A percentile compares a stretch with the other conserved stretches of the same genome.
Conservation (phyloP, 495 filamentous ascomycete species). For the Jackrogersella minutella region DNA sequence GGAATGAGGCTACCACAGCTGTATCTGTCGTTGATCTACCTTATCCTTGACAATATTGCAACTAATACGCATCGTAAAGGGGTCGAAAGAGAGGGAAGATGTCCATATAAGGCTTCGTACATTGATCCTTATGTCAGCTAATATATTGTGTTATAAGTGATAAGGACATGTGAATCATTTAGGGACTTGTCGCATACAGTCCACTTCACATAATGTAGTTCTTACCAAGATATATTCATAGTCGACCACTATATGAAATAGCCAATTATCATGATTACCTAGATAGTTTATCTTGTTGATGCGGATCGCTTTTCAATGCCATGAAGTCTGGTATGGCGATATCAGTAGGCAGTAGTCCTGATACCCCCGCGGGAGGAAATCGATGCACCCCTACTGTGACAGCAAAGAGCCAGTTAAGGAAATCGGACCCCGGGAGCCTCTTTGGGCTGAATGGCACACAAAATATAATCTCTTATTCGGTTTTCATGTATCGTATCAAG, state of each 20-base stretch:
- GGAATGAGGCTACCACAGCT: slow-evolving; percentile 5
- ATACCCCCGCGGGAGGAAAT: background rate
- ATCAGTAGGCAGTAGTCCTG: background rate
- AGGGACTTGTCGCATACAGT: too few species aligned
- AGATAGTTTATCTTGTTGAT: too few species aligned
- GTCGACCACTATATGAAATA: too few species aligned
- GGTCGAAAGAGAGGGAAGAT: background rate
- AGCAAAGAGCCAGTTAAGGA: background rate
- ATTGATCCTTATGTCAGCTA: background rate
- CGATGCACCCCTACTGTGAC: background rate
- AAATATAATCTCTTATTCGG: background rate
- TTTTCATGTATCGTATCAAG: background rate
- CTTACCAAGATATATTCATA: too few species aligned
- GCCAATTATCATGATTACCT: too few species aligned
- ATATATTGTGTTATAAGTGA: too few species aligned
- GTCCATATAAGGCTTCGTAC: background rate
- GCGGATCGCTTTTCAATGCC: too few species aligned
- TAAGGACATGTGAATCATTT: too few species aligned
- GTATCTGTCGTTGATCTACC: slow-evolving; percentile 1
- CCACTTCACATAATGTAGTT: too few species aligned
- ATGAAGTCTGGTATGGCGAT: too few species aligned
- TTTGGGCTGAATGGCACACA: slow-evolving; percentile 4
- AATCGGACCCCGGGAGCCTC: background rate
- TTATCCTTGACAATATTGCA: background rate
- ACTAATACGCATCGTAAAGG: background rate